Evolutionary conservation across 2,329 filamentous ascomycete species (phyloP).

Genomic region (Clarireedia hainanense): DNA sequence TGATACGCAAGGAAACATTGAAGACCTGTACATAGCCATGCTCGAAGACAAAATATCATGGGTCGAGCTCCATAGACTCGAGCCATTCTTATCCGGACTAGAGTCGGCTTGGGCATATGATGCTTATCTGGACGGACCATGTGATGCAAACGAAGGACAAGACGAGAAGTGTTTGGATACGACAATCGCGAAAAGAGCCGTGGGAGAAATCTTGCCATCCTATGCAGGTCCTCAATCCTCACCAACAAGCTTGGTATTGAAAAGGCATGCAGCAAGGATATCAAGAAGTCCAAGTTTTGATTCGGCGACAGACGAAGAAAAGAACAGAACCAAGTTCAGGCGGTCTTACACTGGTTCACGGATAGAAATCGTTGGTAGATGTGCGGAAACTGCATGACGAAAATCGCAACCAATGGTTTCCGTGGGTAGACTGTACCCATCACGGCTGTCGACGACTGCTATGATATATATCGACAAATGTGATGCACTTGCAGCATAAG

Average conservation of each 20-base stretch:
- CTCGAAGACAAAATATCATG: constrained; percentile 46
- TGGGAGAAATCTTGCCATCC: constrained; percentile 37
- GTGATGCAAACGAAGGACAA: background rate
- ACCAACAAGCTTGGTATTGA: constrained; percentile 30
- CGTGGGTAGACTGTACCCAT: too few species aligned
- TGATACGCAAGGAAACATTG: constrained; percentile 45
- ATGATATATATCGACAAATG: too few species aligned
- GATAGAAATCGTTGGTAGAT: constrained; percentile 22
- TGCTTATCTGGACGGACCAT: constrained; percentile 37
- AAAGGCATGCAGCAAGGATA: constrained; percentile 46
- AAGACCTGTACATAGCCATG: constrained; percentile 54
- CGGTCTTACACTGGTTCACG: constrained; percentile 17
- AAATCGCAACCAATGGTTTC: too few species aligned
- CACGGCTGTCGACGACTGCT: too few species aligned
- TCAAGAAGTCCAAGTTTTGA: constrained; percentile 41
- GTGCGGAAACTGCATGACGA: constrained; percentile 22
- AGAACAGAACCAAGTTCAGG: constrained; percentile 22
- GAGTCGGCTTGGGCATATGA: constrained; percentile 49
- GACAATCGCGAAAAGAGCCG: constrained; percentile 27
- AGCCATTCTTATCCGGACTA: constrained; percentile 43
- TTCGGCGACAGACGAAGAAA: constrained; percentile 29
- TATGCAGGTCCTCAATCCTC: constrained; percentile 6
- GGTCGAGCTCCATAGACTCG: constrained; percentile 38
- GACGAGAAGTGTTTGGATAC: background rate
- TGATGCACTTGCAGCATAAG: too few species aligned